Percentiles rank a stretch among this genome's conserved stretches.
phyloP scores from a whole-genome alignment of 257 asterid species.

The Solanum bulbocastanum region DNA sequence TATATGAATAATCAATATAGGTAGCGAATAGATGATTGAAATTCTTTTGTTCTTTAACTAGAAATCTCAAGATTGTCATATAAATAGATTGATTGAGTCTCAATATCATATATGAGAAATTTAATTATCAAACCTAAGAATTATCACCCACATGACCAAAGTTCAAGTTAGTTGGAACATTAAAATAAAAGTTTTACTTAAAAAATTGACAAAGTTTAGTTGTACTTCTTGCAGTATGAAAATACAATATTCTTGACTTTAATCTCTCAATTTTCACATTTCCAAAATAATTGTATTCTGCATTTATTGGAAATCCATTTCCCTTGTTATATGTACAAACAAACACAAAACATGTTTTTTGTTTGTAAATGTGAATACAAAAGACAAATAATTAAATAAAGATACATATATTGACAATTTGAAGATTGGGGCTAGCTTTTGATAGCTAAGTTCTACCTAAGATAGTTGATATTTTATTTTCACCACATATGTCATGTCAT shows the following conservation, averaged over 20 bases:
- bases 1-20: not conserved
- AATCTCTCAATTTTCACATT: not conserved
- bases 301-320: not conserved
- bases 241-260: not conserved
- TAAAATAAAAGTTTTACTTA: not conserved
- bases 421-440: not conserved
- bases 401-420: not conserved
- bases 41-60: not conserved
- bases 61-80: not conserved
- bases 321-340: not conserved
- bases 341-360: not conserved
- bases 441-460: not conserved
- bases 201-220: not conserved
- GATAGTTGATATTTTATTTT: not conserved
- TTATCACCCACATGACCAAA: not conserved
- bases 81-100: too few relatives aligned
- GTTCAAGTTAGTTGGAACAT: not conserved
- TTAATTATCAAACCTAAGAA: not conserved
- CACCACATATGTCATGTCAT: not conserved
- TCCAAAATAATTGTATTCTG: not conserved
- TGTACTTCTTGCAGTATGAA: not conserved
- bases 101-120: too few relatives aligned
- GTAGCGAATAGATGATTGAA: accelerated
- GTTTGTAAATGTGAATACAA: not conserved
- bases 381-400: not conserved